Percentiles rank a stretch among this genome's conserved stretches.
Evolutionary conservation across 2,329 filamentous ascomycete genomes (phyloP).

Genomic region (Colletotrichum sidae): DNA sequence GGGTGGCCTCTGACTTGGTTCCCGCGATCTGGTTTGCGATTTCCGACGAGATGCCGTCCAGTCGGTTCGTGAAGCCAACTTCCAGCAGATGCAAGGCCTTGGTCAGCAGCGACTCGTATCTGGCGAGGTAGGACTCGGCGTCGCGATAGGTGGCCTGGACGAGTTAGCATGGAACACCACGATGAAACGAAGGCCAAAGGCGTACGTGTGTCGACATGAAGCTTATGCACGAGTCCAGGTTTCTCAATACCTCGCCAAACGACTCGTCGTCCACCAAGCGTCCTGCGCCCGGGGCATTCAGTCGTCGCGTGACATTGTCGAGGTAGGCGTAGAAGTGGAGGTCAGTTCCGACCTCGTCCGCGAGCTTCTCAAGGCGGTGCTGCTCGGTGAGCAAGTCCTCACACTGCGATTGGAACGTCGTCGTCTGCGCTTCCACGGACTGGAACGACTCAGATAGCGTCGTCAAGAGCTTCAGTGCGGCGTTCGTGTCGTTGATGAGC

Average conservation of each 20-base stretch:
- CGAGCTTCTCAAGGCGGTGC: slow-evolving; percentile 79
- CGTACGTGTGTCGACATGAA: slow-evolving; percentile 91
- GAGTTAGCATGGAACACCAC: neutral
- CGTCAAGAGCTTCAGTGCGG: slow-evolving; percentile 80
- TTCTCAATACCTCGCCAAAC: slow-evolving; percentile 88
- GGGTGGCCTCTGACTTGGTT: slow-evolving; percentile 69
- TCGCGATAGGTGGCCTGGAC: slow-evolving; percentile 83
- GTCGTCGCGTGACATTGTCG: slow-evolving; percentile 86
- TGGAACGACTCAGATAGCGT: slow-evolving; percentile 88
- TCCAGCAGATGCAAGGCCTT: slow-evolving; percentile 73
- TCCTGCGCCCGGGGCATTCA: slow-evolving; percentile 92
- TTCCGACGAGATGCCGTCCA: slow-evolving; percentile 66
- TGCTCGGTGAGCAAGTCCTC: slow-evolving; percentile 89
- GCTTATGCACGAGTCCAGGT: slow-evolving; percentile 88
- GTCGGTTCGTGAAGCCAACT: slow-evolving; percentile 63
- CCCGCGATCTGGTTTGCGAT: slow-evolving; percentile 64
- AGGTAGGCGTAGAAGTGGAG: slow-evolving; percentile 96
- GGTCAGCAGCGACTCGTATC: slow-evolving; percentile 84
- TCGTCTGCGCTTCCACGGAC: slow-evolving; percentile 88
- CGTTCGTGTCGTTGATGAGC: slow-evolving; percentile 81
- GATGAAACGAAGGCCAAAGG: slow-evolving; percentile 5
- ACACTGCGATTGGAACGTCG: slow-evolving; percentile 92
- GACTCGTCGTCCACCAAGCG: slow-evolving; percentile 85
- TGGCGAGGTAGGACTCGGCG: slow-evolving; percentile 85
- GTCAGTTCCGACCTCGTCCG: slow-evolving; percentile 87